These are phyloP conservation scores for Lanmaoa rubissima DNA, from an alignment of 768 basidiomycete genomes.

Conservation along the genomic window DNA sequence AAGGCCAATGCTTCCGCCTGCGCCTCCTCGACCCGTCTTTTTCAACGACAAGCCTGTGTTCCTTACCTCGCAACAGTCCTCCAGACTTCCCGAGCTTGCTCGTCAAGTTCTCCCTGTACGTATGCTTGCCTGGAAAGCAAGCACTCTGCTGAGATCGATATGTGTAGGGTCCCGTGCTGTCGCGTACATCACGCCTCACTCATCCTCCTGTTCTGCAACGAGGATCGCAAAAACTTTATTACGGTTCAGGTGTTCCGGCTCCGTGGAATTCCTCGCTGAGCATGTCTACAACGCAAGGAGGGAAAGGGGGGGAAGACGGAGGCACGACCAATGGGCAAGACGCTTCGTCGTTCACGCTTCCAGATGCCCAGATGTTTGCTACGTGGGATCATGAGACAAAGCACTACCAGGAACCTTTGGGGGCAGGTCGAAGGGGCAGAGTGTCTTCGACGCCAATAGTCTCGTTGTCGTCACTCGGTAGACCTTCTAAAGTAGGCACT, in stretches of 20 bases:
- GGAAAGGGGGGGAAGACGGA: conserved; percentile 27
- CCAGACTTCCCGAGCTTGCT: conserved; percentile 65
- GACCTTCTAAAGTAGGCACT: conserved; percentile 24
- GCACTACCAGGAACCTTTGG: conserved; percentile 38
- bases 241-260: conserved; percentile 40
- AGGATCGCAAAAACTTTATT: conserved; percentile 38
- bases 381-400: conserved; percentile 52
- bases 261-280: conserved; percentile 43
- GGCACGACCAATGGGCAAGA: conserved; percentile 22
- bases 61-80: conserved; percentile 59
- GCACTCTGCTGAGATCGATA: not conserved
- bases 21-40: conserved; percentile 40
- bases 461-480: conserved; percentile 19
- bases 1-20: conserved; percentile 31
- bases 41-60: conserved; percentile 56
- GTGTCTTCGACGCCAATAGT: conserved; percentile 12
- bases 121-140: conserved; percentile 1
- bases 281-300: conserved; percentile 12
- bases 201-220: conserved; percentile 67
- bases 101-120: conserved; percentile 66
- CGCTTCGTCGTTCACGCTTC: conserved; percentile 34
- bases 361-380: conserved; percentile 49
- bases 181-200: conserved; percentile 58
- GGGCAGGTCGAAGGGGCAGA: conserved; percentile 30
- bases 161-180: conserved; percentile 51